Evolutionary conservation across 192 early-diverging fungal genomes (phyloP).

Genomic region (Backusella parvicylindrica): DNA sequence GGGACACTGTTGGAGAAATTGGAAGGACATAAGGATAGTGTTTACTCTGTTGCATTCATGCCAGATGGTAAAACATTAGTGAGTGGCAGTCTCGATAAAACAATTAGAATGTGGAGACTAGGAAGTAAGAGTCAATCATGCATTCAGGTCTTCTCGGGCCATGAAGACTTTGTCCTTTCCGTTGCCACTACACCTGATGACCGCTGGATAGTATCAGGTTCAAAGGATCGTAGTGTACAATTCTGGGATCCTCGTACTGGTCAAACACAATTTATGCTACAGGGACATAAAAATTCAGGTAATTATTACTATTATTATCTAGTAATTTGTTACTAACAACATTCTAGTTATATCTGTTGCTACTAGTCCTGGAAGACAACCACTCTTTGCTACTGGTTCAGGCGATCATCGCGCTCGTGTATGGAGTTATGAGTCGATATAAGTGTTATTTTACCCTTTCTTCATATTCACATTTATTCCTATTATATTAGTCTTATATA

Average conservation of each 20-base stretch:
- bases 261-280: constrained; percentile 79
- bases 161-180: constrained; percentile 93
- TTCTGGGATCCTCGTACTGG: constrained; percentile 87
- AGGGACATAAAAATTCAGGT: constrained; percentile 98
- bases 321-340: neutral
- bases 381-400: constrained; percentile 94
- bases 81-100: constrained; percentile 91
- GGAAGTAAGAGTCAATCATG: constrained; percentile 30
- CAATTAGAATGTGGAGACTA: constrained; percentile 90
- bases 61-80: constrained; percentile 91
- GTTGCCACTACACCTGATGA: constrained; percentile 84
- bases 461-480: neutral
- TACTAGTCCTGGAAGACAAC: constrained; percentile 68
- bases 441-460: neutral
- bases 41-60: constrained; percentile 95
- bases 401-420: constrained; percentile 92
- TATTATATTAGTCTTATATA: neutral
- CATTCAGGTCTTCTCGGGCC: constrained; percentile 40
- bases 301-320: neutral
- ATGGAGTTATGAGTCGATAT: constrained; percentile 72
- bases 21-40: constrained; percentile 94
- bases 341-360: constrained; percentile 87
- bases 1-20: constrained; percentile 82
- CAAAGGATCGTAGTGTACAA: constrained; percentile 90
- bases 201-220: constrained; percentile 89